Conservation (phyloP, 805 yeast genomes). For the Spathaspora arborariae region DNA sequence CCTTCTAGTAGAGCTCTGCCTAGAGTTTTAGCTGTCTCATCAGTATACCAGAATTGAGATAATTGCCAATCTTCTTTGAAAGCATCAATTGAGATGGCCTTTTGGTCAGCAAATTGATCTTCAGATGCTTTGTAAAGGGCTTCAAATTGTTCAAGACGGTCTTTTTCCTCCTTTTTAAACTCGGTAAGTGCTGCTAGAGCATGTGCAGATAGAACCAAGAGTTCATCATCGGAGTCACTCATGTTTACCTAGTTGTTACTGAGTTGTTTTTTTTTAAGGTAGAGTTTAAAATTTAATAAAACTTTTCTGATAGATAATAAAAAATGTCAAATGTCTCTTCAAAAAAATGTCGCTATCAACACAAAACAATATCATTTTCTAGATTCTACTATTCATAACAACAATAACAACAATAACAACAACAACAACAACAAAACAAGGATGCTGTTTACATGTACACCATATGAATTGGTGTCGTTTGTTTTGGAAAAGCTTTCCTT, state of each 20-base stretch:
- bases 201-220: constrained; percentile 43
- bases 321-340: background rate
- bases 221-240: constrained; percentile 42
- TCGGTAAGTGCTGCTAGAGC: constrained; percentile 58
- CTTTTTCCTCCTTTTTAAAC: constrained; percentile 62
- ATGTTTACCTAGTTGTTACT: background rate
- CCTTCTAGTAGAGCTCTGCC: constrained; percentile 75
- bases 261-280: background rate
- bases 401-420: background rate
- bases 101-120: constrained; percentile 40
- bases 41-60: constrained; percentile 88
- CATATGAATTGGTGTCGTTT: constrained; percentile 21
- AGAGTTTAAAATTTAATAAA: background rate
- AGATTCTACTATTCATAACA: background rate
- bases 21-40: constrained; percentile 62
- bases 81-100: constrained; percentile 55
- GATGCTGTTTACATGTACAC: constrained; percentile 21
- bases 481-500: constrained; percentile 26
- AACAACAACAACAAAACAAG: background rate
- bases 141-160: constrained; percentile 53
- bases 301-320: background rate
- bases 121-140: constrained; percentile 56
- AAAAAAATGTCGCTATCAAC: background rate
- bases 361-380: background rate
- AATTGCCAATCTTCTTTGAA: constrained; percentile 93